These are phyloP conservation scores for Stagonosporopsis vannaccii DNA, from an alignment of 2,329 filamentous ascomycete species.

Conservation along the genomic window DNA sequence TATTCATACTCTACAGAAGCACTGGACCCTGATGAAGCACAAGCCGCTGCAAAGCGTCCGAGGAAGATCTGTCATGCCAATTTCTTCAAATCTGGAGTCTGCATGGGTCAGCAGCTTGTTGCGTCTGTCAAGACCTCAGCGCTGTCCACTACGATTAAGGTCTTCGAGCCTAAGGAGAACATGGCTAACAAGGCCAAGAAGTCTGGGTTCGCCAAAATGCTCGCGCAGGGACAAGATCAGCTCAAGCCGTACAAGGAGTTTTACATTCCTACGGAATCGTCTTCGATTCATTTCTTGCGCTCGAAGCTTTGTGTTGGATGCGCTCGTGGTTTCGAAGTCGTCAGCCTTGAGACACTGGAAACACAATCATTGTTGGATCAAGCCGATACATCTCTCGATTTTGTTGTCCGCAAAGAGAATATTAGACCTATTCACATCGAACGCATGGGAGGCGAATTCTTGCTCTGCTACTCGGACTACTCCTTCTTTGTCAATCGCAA, in stretches of 20 bases:
- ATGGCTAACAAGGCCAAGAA: slow-evolving; percentile 95
- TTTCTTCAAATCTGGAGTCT: slow-evolving; percentile 98
- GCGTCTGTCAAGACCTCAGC: slow-evolving; percentile 96
- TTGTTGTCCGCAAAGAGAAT: slow-evolving; percentile 91
- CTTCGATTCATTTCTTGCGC: slow-evolving; percentile 95
- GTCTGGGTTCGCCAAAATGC: slow-evolving; percentile 94
- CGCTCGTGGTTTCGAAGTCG: slow-evolving; percentile 94
- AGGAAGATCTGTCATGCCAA: slow-evolving; percentile 98
- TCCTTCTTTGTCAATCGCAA: slow-evolving; percentile 99
- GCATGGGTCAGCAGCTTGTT: slow-evolving; percentile 89
- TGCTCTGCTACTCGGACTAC: slow-evolving; percentile 98
- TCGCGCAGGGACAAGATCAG: slow-evolving; percentile 90
- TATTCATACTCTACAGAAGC: slow-evolving; percentile 88
- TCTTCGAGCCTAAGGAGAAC: slow-evolving; percentile 97
- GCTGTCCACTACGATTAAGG: slow-evolving; percentile 94
- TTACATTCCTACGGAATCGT: slow-evolving; percentile 98
- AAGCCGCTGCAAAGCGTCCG: slow-evolving; percentile 79
- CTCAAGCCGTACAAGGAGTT: slow-evolving; percentile 88
- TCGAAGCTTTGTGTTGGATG: slow-evolving; percentile 97
- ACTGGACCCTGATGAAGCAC: slow-evolving; percentile 79
- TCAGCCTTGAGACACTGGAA: slow-evolving; percentile 95
- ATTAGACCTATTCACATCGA: slow-evolving; percentile 97
- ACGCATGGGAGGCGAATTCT: slow-evolving; percentile 93
- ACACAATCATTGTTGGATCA: slow-evolving; percentile 96
- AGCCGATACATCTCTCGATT: slow-evolving; percentile 96